Conservation (phyloP, 257 asterid genomes). For the Nicotiana obtusifolia region DNA sequence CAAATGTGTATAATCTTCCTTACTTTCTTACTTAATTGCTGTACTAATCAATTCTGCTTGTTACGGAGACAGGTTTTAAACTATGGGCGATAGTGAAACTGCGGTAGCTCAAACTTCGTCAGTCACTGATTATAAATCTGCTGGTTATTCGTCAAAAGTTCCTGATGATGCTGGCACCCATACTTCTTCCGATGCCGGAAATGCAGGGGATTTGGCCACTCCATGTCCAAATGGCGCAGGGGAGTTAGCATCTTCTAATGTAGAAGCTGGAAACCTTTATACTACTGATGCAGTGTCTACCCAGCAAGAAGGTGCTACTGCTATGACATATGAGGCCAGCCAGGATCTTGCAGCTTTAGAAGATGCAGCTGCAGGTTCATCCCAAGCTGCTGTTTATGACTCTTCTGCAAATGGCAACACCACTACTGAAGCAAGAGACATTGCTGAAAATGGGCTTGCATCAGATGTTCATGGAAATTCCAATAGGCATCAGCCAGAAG, state of each 20-base stretch:
- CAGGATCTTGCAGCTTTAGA: constrained; percentile 31
- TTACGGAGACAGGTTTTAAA: neutral
- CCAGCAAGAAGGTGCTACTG: constrained; percentile 33
- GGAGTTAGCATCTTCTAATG: constrained; percentile 15
- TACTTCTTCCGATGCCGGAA: constrained; percentile 10
- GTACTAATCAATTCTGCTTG: neutral
- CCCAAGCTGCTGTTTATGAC: constrained; percentile 40
- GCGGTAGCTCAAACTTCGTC: constrained; percentile 19
- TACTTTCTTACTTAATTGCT: neutral
- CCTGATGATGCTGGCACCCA: constrained; percentile 16
- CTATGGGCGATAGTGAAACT: constrained; percentile 30
- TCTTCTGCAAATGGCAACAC: constrained; percentile 44
- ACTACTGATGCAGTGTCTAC: constrained; percentile 24
- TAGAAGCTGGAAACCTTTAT: constrained; percentile 14
- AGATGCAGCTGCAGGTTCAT: constrained; percentile 29
- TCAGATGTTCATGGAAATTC: constrained; percentile 49
- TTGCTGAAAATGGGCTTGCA: constrained; percentile 51
- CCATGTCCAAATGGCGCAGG: constrained; percentile 3
- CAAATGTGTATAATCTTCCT: neutral
- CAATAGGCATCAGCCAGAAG: constrained; percentile 54
- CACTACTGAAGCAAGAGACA: constrained; percentile 35
- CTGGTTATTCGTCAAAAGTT: constrained; percentile 11
- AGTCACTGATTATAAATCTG: neutral
- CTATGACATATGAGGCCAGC: constrained; percentile 23
- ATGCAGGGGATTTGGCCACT: constrained; percentile 13